Conservation (phyloP, 106 monocot species). For the Phalaenopsis aphrodite region DNA sequence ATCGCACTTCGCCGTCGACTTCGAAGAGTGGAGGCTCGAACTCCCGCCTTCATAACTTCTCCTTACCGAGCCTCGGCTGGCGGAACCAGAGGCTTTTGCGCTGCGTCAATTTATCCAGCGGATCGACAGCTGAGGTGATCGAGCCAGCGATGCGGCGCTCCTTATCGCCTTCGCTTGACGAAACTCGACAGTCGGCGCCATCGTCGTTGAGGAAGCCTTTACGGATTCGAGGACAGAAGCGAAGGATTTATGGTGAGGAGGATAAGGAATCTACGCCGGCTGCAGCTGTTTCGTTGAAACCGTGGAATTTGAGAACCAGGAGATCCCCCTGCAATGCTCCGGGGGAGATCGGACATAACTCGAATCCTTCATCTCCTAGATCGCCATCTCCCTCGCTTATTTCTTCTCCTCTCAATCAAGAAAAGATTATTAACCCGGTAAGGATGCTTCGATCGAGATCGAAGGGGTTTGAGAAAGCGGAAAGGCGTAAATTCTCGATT, state of each 20-base stretch:
- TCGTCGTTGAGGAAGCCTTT: neutral
- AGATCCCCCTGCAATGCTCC: slow-evolving; percentile 14
- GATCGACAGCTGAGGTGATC: neutral
- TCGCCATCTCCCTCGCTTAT: neutral
- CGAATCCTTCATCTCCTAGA: neutral
- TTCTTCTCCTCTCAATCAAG: neutral
- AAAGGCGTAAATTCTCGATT: slow-evolving; percentile 72
- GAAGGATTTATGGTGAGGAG: neutral
- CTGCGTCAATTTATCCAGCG: slow-evolving; percentile 11
- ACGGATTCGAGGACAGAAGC: slow-evolving; percentile 5
- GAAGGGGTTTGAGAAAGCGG: slow-evolving; percentile 54
- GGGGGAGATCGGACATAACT: neutral
- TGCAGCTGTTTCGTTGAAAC: neutral
- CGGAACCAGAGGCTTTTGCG: slow-evolving; percentile 22
- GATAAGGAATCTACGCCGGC: slow-evolving; percentile 3
- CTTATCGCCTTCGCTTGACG: neutral
- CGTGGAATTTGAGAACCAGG: slow-evolving; percentile 19
- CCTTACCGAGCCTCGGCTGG: slow-evolving; percentile 15
- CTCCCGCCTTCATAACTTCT: slow-evolving; percentile 20
- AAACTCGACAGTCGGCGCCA: neutral
- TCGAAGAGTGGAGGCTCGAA: neutral
- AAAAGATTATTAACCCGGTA: neutral
- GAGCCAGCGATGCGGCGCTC: neutral
- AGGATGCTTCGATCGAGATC: slow-evolving; percentile 10
- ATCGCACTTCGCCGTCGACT: neutral